Conservation (phyloP, 2,329 filamentous ascomycete genomes). For the Ceratocystis smalleyi region DNA sequence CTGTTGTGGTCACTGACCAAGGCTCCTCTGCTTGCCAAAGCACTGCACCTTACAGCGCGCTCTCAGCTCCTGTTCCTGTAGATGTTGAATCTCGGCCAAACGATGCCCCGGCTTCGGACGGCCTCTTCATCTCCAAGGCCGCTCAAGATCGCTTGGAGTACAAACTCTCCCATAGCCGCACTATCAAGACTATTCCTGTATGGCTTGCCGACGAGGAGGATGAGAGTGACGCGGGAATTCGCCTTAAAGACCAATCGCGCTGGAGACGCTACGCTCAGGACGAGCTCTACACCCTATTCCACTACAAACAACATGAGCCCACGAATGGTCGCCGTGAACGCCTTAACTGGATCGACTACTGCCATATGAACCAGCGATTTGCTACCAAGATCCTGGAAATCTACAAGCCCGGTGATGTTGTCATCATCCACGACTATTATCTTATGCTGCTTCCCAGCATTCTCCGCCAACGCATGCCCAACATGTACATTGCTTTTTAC, state of each 20-base stretch:
- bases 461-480: slow-evolving; percentile 68
- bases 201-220: slow-evolving; percentile 74
- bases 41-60: slow-evolving; percentile 44
- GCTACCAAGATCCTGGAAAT: slow-evolving; percentile 75
- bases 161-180: slow-evolving; percentile 55
- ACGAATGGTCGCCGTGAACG: slow-evolving; percentile 70
- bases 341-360: slow-evolving; percentile 81
- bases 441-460: slow-evolving; percentile 79
- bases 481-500: slow-evolving; percentile 90
- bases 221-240: slow-evolving; percentile 48
- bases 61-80: slow-evolving; percentile 65
- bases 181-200: slow-evolving; percentile 68
- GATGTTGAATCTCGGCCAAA: slow-evolving; percentile 41
- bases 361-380: slow-evolving; percentile 82
- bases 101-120: slow-evolving; percentile 47
- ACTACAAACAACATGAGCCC: slow-evolving; percentile 90
- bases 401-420: slow-evolving; percentile 84
- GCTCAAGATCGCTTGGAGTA: slow-evolving; percentile 61
- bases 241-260: slow-evolving; percentile 64
- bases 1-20: slow-evolving; percentile 7
- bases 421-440: slow-evolving; percentile 90
- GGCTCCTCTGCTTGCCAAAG: slow-evolving; percentile 7
- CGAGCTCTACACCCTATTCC: slow-evolving; percentile 81
- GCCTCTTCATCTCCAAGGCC: slow-evolving; percentile 51
- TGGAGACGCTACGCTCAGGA: slow-evolving; percentile 88